Percentiles rank a stretch among this genome's conserved stretches.
These are phyloP conservation scores for Dioscorea dumetorum DNA, from an alignment of 106 monocot species.

Conservation along the genomic window DNA sequence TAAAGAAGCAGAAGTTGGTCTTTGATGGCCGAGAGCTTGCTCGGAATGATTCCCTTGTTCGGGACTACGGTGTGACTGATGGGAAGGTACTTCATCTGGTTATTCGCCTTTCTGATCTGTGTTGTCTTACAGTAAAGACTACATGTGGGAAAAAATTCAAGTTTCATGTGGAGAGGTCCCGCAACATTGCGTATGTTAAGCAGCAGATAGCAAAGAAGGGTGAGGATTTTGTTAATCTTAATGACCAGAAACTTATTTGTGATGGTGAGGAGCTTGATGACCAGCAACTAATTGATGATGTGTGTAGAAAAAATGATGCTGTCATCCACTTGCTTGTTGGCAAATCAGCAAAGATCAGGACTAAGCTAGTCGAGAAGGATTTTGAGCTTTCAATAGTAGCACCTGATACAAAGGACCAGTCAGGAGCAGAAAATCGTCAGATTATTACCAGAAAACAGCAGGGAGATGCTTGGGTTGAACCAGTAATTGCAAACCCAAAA, in stretches of 20 bases:
- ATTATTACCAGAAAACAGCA: not conserved
- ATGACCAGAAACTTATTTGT: constrained; percentile 32
- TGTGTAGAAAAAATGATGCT: constrained; percentile 22
- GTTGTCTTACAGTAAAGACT: constrained; percentile 31
- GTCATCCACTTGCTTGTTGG: constrained; percentile 37
- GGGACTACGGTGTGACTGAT: constrained; percentile 48
- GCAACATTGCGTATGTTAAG: constrained; percentile 39
- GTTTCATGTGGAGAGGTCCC: constrained; percentile 29
- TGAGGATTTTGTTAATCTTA: constrained; percentile 16
- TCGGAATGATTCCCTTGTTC: constrained; percentile 33
- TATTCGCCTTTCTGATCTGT: constrained; percentile 33
- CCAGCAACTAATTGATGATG: constrained; percentile 22
- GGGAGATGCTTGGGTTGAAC: constrained; percentile 23
- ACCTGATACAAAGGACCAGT: not conserved
- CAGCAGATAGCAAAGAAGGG: constrained; percentile 32
- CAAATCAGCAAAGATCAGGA: constrained; percentile 30
- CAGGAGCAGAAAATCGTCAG: not conserved
- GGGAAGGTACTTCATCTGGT: constrained; percentile 53
- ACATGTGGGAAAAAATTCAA: constrained; percentile 30
- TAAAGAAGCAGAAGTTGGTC: constrained; percentile 44
- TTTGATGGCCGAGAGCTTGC: constrained; percentile 50
- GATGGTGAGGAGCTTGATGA: constrained; percentile 58
- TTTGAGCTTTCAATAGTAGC: constrained; percentile 28
- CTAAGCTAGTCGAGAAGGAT: constrained; percentile 21
- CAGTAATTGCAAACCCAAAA: constrained; percentile 37